phyloP scores from a whole-genome alignment of 2,329 filamentous ascomycete species.

The Cryoendolithus antarcticus region DNA sequence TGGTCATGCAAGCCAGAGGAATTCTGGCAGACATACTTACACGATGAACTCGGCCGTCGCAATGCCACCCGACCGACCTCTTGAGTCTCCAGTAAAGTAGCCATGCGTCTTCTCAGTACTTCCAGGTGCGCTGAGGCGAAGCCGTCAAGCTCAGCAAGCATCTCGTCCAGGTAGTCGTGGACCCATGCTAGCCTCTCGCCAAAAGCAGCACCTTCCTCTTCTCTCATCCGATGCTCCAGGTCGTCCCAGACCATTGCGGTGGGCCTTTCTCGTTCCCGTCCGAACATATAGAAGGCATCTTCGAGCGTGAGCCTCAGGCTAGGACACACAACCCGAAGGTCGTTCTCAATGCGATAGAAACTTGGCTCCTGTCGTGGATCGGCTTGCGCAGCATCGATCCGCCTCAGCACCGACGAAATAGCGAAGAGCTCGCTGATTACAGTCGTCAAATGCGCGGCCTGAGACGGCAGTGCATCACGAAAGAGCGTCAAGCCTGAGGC shows the following conservation, averaged over 20 bases:
- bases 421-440: conserved; percentile 43
- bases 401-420: conserved; percentile 39
- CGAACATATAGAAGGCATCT: conserved; percentile 37
- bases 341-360: conserved; percentile 30
- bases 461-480: conserved; percentile 37
- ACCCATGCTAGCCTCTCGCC: conserved; percentile 38
- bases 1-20: no score
- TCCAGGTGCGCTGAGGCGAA: no score
- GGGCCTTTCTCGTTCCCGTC: conserved; percentile 25
- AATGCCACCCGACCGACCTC: no score
- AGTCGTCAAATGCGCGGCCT: conserved; percentile 40
- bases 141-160: conserved; percentile 1
- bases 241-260: conserved; percentile 41
- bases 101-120: no score
- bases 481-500: conserved; percentile 40
- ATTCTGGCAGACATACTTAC: no score
- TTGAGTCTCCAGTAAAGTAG: no score
- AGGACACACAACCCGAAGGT: conserved; percentile 36
- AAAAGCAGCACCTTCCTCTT: conserved; percentile 35
- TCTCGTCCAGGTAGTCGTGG: conserved; percentile 35
- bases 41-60: no score
- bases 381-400: conserved; percentile 33
- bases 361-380: conserved; percentile 27
- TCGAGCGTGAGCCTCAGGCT: conserved; percentile 41
- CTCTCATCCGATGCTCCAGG: conserved; percentile 33